phyloP scores from a whole-genome alignment of 345 rosid species.

The Rhodamnia argentea region DNA sequence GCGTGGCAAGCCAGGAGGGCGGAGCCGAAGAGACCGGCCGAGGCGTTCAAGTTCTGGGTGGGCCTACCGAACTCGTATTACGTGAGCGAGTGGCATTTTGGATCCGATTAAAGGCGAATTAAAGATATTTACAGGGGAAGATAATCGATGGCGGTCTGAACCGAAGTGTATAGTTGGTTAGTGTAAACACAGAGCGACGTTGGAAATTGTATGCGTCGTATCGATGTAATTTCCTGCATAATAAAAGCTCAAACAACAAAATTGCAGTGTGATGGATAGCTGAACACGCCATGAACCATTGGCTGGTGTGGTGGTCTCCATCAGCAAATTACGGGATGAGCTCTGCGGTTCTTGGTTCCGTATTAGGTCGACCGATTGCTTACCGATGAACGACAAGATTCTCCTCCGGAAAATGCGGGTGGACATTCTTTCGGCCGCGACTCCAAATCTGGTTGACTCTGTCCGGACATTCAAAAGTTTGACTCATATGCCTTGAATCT shows the following conservation, averaged over 20 bases:
- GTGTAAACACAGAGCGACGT: neutral
- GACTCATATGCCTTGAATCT: no score
- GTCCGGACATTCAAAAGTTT: no score
- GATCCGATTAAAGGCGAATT: neutral
- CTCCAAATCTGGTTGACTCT: no score
- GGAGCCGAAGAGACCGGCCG: conserved; percentile 85
- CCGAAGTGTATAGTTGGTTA: neutral
- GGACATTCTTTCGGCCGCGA: no score
- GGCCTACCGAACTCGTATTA: conserved; percentile 90
- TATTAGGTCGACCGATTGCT: neutral
- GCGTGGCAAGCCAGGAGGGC: conserved; percentile 63
- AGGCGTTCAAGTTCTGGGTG: conserved; percentile 96
- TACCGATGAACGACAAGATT: neutral
- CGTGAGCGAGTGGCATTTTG: conserved; percentile 68
- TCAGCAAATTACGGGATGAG: neutral
- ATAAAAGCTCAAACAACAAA: neutral
- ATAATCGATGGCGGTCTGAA: neutral
- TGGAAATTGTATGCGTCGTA: neutral
- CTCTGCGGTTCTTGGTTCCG: neutral
- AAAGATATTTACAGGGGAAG: neutral
- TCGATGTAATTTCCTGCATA: neutral
- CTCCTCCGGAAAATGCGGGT: neutral
- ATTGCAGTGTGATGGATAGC: neutral
- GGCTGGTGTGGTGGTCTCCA: neutral
- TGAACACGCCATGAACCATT: neutral